Percentiles rank a stretch among this genome's conserved stretches.
phyloP scores from a whole-genome alignment of 1,284 basidiomycete genomes.

The Tilletia caries region DNA sequence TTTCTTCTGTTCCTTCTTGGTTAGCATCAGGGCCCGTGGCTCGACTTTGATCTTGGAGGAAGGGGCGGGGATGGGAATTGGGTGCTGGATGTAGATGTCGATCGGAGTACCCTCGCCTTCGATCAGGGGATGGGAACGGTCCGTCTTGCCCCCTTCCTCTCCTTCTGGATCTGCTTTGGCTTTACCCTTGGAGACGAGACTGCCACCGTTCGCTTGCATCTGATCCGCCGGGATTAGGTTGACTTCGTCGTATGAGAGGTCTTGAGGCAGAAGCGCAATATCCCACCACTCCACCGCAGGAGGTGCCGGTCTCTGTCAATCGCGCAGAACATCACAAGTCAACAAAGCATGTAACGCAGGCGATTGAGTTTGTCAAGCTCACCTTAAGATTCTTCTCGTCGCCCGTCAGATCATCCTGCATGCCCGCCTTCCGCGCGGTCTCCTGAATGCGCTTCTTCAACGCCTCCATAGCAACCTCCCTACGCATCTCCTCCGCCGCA shows the following conservation, averaged over 20 bases:
- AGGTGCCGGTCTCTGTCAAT: slow-evolving; percentile 70
- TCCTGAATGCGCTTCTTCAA: slow-evolving; percentile 90
- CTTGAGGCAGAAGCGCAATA: slow-evolving; percentile 73
- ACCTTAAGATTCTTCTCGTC: slow-evolving; percentile 67
- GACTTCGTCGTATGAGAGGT: slow-evolving; percentile 69
- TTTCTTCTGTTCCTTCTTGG: slow-evolving; percentile 84
- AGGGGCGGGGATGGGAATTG: slow-evolving; percentile 89
- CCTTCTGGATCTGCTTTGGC: neutral
- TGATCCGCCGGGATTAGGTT: slow-evolving; percentile 43
- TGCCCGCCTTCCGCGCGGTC: slow-evolving; percentile 82
- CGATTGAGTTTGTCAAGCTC: too few relatives aligned
- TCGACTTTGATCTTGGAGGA: slow-evolving; percentile 75
- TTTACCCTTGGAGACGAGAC: slow-evolving; percentile 62
- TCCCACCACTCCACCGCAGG: slow-evolving; percentile 98
- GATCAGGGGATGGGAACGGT: slow-evolving; percentile 23
- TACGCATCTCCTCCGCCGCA: slow-evolving; percentile 44
- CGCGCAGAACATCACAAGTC: neutral
- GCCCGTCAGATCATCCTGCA: slow-evolving; percentile 85
- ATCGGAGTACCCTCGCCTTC: slow-evolving; percentile 67
- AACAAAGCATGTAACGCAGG: too few relatives aligned
- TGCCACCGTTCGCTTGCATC: slow-evolving; percentile 58
- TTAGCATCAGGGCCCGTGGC: slow-evolving; percentile 45
- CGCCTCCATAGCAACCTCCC: slow-evolving; percentile 72
- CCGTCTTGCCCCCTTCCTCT: slow-evolving; percentile 8
- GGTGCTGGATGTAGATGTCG: slow-evolving; percentile 90